Evolutionary conservation across 176 grass and related monocot species (phyloP), one percentile per base, ranked within the genome.

Genomic region (Coix lacrymajobi): DNA sequence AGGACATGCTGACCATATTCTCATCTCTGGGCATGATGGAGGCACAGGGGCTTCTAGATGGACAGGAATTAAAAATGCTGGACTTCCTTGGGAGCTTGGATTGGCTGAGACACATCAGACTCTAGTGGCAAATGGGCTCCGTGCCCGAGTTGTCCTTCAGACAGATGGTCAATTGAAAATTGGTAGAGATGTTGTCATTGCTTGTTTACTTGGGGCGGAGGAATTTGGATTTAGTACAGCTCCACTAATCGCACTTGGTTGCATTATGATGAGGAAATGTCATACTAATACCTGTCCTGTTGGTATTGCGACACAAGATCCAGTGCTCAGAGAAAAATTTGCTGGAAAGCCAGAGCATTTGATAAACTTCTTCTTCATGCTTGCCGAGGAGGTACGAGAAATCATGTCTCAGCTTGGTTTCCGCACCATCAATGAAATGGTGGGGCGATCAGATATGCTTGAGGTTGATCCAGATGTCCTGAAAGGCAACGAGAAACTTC

Each of bases 11-110:
- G 88, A 93, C 32, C 79, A 85, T 83, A 62, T 93, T 88, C 82
- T 93, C 30, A 90, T 93, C 30, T 90, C 88, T 66, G 91, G 91
- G 15, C 91, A 93, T 44, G 91, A 93, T 52, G 91, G 91, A 67
- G 91, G 91, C 17, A 93, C 91, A 19, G 91, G 88, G 10, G 91
- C 91, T 60, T 93, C 91, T 33, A 86, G 88, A 65, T 90, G 78
- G 91, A 93, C 91, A 71, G 87, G 88, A n/a, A 90, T 93, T 71
- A 93, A 90, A 85, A 71, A 93, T 83, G 91, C 91, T 28, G 91
- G 91, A 28, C 88, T 90, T 70, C 91, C 91, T 28, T 93, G 91
- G 91, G 91, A 93, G 62, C 91, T 93, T 77, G 91, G 91, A 12
- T 86, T 93, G 37, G 88, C 85, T 48, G 91, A 93, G 78, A 93